Base-by-base conservation (phyloP, 2,329 filamentous ascomycete genomes). In the Aspergillus vadensis region DNA sequence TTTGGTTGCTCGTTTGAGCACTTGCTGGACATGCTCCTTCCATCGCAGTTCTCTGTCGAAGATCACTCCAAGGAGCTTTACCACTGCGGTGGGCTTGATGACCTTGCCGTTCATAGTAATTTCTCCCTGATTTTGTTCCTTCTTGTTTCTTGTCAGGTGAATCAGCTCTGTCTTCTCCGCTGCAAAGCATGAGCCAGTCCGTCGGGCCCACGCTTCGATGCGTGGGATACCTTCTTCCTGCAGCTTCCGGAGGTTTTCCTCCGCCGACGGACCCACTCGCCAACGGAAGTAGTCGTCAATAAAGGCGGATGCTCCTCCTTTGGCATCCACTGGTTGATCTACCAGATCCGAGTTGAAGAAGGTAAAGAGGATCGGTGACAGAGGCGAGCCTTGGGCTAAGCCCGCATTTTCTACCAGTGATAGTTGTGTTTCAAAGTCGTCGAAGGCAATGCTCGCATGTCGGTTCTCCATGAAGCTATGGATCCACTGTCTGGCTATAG, bases 291-390 rank as follows among this genome's bases (percentile, higher is more conserved):
- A 78, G 59, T 69, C 71, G 59, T 63, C 65, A 44, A 65, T 73
- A 60, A 71, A 79, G 51, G 61, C 66, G 27, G 61, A 72, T 36
- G 68, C 66, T 9, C 70, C 72, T 21, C 70, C 60, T 17, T 65
- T 36, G 30, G 10, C 52, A 38, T 62, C 25, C 10, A 69, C 63
- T 1, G 60, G 57, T 39, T 21, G 3, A 32, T 78, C 63, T 3
- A 78, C 72, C 9, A 77, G 68, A 50, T 77, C 71, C 30, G 68
- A 69, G 54, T 78, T 77, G 59, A 74, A 77, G 66, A 76, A 74
- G 12, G 73, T 66, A 57, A 75, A 78, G 4, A 76, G 61, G 9
- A 75, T 71, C 1, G 68, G 72, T 0, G 73, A 79, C 0, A 79
- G 60, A 1, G 68, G 72, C 0, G 72, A 78, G 1, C 65, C 67